These are phyloP conservation scores for Harrya chromipes DNA, from an alignment of 768 basidiomycete species.

Conservation along the genomic window DNA sequence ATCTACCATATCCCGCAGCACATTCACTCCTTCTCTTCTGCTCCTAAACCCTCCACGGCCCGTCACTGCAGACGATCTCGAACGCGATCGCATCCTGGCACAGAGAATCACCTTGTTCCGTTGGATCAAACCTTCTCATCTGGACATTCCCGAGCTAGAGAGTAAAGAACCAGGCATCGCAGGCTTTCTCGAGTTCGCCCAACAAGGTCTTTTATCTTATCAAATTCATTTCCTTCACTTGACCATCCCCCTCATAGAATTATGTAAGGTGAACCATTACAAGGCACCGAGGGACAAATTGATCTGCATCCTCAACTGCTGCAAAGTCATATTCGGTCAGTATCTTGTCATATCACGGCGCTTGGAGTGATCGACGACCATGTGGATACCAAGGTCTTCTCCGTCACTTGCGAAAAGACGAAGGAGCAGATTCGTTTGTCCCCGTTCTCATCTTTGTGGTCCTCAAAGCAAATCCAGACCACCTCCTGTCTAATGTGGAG, in stretches of 20 bases:
- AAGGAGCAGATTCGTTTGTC: slow-evolving; percentile 92
- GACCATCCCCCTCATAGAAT: slow-evolving; percentile 47
- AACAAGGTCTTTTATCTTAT: slow-evolving; percentile 61
- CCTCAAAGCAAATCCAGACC: slow-evolving; percentile 88
- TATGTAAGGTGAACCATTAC: slow-evolving; percentile 97
- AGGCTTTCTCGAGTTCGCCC: slow-evolving; percentile 86
- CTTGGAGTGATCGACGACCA: not conserved
- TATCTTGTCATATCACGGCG: slow-evolving; percentile 13
- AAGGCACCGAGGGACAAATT: slow-evolving; percentile 98
- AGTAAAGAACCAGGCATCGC: slow-evolving; percentile 44
- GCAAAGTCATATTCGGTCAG: slow-evolving; percentile 98
- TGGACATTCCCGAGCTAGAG: slow-evolving; percentile 83
- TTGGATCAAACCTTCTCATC: slow-evolving; percentile 86
- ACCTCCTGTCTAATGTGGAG: slow-evolving; percentile 95
- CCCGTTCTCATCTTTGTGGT: slow-evolving; percentile 94
- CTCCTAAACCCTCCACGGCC: slow-evolving; percentile 64
- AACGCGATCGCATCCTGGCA: slow-evolving; percentile 84
- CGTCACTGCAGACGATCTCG: slow-evolving; percentile 93
- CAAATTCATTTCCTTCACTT: not conserved
- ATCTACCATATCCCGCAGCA: slow-evolving; percentile 46
- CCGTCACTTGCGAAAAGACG: slow-evolving; percentile 78
- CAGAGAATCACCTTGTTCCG: slow-evolving; percentile 89
- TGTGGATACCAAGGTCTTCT: slow-evolving; percentile 62
- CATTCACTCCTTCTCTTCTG: slow-evolving; percentile 85
- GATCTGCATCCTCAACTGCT: slow-evolving; percentile 95